Base-by-base conservation (phyloP, 345 rosid genomes). In the Atalantia buxifolia region DNA sequence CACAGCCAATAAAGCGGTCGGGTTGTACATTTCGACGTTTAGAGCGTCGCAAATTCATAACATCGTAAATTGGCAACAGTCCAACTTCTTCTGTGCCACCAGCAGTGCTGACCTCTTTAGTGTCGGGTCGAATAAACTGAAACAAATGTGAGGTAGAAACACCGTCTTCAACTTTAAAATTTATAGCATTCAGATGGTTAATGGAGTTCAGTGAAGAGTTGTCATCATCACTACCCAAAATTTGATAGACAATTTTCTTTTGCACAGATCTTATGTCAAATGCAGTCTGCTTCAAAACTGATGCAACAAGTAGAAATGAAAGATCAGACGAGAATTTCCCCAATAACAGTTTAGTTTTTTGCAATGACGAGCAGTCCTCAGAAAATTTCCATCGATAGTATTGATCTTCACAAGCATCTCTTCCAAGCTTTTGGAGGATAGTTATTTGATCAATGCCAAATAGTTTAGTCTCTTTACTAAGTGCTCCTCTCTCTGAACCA, bases 251-350 rank as follows among this genome's bases (percentile, higher is more conserved):
- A 16, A 93, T 77, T 87, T 91, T 95, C 63, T 84, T 85, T 65
- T 88, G 84, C 71, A 88, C 69, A 5, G 97, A 84, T 75, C 81
- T 89, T 60, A 95, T 86, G 60, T 85, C 83, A 69, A 91, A 90
- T 69, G 82, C 66, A 71, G 83, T 77, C 48, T 70, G 80, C 84
- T 89, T 91, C 85, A 88, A 35, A 73, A 86, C 87, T 18, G 98
- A 92, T 63, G 94, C 74, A 74, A 86, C 95, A 80, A 91, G 84
- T 24, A 93, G 72, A 93, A 93, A 93, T 2, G 96, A 71, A 60
- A 92, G 68, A 72, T 95, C 98, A 45, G 92, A 74, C 53, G 71
- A 80, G 80, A 95, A 93, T 80, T 81, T 93, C 50, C 95, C 97
- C 22, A 81, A 42, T 62, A 86, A 84, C n/a, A 95, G 59, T 80